Base-by-base conservation (phyloP, 2,329 filamentous ascomycete species). In the Juglanconis juglandina region DNA sequence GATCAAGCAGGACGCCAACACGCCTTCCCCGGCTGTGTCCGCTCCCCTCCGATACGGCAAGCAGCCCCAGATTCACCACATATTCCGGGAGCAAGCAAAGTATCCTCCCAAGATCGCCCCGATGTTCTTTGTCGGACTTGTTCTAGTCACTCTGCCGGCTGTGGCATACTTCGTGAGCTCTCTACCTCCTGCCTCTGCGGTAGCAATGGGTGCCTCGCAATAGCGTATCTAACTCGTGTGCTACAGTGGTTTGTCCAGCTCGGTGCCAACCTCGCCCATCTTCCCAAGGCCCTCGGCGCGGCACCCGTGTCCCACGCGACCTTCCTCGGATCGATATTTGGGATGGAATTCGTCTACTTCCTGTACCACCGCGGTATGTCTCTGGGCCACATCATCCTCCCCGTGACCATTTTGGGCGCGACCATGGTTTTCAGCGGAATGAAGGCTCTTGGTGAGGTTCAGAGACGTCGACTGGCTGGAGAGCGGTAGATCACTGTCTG, bases 281-380 rank as follows among this genome's bases (percentile, higher is more conserved):
- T 95, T 1, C 75, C 84, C 56, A 89, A 89, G 72, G 94, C 95
- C 8, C 76, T 97, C 54, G 79, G 85, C 60, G 80, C 84, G 30
- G 90, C 92, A 1, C 94, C 95, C 2, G 68, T 96, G 48, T 88
- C 94, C 5, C 94, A 99, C 72, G 79, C 80, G 35, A 74, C 92
- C 39, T 99, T 98, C 80, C 90, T 96, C 67, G 90, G 90, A 55
- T 96, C 92, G 5, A 86, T 99, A 59, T 63, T 96, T 44, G 87
- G 87, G 30, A 90, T 99, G 80, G 95, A 99, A 75, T 90, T 85
- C 14, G 87, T 96, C 59, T 97, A 99, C 77, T 94, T 95, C 79
- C 77, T 96, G 66, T 99, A 99, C 82, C 98, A 98, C 77, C 89
- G 85, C 56, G 86, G 79, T 70, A 97, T 94, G 93, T 96, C 88